Evolutionary conservation across 371 early-diverging fungal species (phyloP).

Genomic region (Racocetra persica): DNA sequence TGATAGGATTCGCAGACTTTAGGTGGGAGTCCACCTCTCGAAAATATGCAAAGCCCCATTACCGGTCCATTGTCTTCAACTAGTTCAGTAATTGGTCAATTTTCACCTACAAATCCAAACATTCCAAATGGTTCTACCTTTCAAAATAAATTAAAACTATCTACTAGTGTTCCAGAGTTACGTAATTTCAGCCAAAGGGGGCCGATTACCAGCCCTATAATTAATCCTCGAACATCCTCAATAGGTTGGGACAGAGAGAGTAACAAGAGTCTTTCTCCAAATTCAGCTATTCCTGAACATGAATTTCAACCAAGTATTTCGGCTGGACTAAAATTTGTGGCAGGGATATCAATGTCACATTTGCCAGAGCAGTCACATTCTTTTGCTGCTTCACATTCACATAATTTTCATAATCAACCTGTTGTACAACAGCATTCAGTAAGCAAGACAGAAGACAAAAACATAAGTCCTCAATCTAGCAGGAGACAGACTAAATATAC

Average conservation of each 20-base stretch:
- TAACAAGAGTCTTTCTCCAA: background rate
- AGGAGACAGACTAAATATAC: background rate
- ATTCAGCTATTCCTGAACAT: background rate
- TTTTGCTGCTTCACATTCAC: background rate
- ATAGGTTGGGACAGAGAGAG: conserved; percentile 22
- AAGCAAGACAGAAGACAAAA: background rate
- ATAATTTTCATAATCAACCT: conserved; percentile 13
- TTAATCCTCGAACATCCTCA: conserved; percentile 33
- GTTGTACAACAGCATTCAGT: background rate
- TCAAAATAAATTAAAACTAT: conserved; percentile 13
- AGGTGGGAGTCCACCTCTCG: background rate
- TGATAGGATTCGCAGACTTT: background rate
- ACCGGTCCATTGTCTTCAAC: conserved; percentile 28
- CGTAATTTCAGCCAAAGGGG: conserved; percentile 1
- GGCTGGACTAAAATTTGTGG: no score
- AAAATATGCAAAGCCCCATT: background rate
- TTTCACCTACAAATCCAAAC: conserved; percentile 45
- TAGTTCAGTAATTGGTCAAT: no score
- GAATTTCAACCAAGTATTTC: background rate
- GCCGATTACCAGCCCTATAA: background rate
- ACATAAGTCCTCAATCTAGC: background rate
- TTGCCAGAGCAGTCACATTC: background rate
- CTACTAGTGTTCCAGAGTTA: conserved; percentile 16
- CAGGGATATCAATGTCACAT: background rate
- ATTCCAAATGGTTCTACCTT: conserved; percentile 43